These are phyloP conservation scores for Purshia tridentata DNA, from an alignment of 306 rosid genomes.

Conservation along the genomic window DNA sequence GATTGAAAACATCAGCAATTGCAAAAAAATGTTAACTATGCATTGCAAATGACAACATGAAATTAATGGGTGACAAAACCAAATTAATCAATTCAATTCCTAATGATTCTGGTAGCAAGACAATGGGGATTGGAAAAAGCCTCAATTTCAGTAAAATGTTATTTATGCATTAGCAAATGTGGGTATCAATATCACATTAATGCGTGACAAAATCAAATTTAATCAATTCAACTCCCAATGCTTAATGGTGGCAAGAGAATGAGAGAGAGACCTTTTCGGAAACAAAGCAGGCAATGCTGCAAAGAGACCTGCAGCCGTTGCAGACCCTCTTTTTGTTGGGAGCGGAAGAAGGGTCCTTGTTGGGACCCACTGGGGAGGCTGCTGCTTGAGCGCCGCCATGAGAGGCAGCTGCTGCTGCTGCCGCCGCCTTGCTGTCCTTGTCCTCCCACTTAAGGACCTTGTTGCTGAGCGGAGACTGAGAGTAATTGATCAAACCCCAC, in stretches of 20 bases:
- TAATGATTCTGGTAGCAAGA: too few species aligned
- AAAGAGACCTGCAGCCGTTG: conserved; percentile 79
- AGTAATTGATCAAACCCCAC: conserved; percentile 85
- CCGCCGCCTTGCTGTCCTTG: conserved; percentile 49
- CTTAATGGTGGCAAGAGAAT: not conserved
- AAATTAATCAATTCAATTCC: not conserved
- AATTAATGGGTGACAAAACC: not conserved
- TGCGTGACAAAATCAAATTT: too few species aligned
- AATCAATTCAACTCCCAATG: too few species aligned
- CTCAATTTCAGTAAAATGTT: too few species aligned
- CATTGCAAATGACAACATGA: not conserved
- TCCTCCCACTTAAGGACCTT: conserved; percentile 92
- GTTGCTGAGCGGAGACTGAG: conserved; percentile 40
- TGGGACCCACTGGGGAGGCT: not conserved
- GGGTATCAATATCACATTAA: too few species aligned
- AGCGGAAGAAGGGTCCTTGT: conserved; percentile 27
- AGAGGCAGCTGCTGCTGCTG: conserved; percentile 27
- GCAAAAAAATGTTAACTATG: not conserved
- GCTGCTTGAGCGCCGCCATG: not conserved
- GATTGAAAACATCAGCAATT: not conserved
- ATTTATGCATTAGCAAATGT: too few species aligned
- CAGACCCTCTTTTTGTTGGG: conserved; percentile 62
- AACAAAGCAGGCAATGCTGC: conserved; percentile 85
- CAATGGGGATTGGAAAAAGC: too few species aligned
- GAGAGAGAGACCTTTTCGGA: conserved; percentile 67